Evolutionary conservation across 2,329 filamentous ascomycete species (phyloP).

Genomic region (Fusarium sp.): DNA sequence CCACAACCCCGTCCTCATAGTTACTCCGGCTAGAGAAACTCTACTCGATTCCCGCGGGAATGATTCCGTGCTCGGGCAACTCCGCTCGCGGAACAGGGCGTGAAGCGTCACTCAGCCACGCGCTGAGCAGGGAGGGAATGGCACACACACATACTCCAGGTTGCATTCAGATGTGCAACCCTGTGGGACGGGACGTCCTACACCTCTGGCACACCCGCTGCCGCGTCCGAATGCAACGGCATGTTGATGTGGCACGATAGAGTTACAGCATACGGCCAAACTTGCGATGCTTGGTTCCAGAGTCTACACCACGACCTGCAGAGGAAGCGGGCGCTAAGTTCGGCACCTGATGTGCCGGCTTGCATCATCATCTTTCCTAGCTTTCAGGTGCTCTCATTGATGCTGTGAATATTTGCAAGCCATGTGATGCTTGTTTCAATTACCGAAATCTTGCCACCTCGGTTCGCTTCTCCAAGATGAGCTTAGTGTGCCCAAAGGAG

Average conservation of each 20-base stretch:
- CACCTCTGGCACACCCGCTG: not conserved
- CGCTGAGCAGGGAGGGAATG: not conserved
- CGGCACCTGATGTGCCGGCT: not conserved
- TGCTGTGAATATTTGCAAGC: not conserved
- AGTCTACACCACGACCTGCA: not conserved
- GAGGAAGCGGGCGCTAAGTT: not conserved
- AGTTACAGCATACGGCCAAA: not conserved
- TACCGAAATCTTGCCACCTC: too few species aligned
- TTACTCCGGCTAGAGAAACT: not conserved
- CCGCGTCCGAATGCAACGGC: not conserved
- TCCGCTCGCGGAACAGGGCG: not conserved
- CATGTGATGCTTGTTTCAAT: not conserved
- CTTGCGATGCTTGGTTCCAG: not conserved
- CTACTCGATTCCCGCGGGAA: rapidly evolving
- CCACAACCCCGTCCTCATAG: rapidly evolving
- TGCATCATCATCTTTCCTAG: rapidly evolving
- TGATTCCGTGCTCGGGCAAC: not conserved
- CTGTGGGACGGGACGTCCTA: not conserved
- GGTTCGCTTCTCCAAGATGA: not conserved
- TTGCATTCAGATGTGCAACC: not conserved
- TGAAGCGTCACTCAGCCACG: rapidly evolving
- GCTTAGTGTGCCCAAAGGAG: not conserved
- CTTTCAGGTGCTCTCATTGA: too few species aligned
- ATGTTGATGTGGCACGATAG: rapidly evolving
- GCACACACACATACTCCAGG: not conserved